Base-by-base conservation (phyloP, 768 basidiomycete genomes). In the Leccinellum rugosiceps region DNA sequence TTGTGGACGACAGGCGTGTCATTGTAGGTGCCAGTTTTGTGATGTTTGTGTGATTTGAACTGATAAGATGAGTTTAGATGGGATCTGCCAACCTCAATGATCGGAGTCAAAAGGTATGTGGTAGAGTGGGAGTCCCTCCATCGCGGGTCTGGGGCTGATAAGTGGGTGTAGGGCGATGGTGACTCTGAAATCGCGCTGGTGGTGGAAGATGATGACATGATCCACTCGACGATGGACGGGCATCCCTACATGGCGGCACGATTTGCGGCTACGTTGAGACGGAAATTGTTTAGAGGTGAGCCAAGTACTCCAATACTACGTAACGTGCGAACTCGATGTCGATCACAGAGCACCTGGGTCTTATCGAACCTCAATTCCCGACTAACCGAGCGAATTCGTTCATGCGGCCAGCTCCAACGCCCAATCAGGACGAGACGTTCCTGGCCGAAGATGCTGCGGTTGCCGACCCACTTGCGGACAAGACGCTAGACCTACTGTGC, bases 51-150 rank as follows among this genome's bases (percentile, higher is more conserved):
- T 52, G 34, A 32, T 53, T 44, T 35, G 35, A 25, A 48, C 59
- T 54, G 28, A 64, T 48, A 26, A 58, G 21, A 19, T 19, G 14
- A 21, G 6, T 34, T 15, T 26, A 92, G 90, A 90, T 94, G 80
- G 95, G 96, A 32, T 94, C 91, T 43, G 94, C 96, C 15, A 98
- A 98, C 70, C 68, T 95, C 62, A 95, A 95, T 59, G 93, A 95
- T 65, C 85, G 92, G 14, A 88, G 85, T 53, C 91, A 92, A 73
- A 87, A 82, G 80, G 87, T 82, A 58, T 38, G 71, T 38, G 4
- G 8, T 9, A 21, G 15, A 26, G 21, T 32, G 14, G 38, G 4
- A 23, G 19, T 38, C 6, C 25, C 17, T n/a, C 6, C 31, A 19
- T 32, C 32, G n/a, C 11, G 48, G 26, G 48, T 35, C 31, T 28